phyloP scores from a whole-genome alignment of 1,284 basidiomycete genomes.

The Leccinum pachyderme region DNA sequence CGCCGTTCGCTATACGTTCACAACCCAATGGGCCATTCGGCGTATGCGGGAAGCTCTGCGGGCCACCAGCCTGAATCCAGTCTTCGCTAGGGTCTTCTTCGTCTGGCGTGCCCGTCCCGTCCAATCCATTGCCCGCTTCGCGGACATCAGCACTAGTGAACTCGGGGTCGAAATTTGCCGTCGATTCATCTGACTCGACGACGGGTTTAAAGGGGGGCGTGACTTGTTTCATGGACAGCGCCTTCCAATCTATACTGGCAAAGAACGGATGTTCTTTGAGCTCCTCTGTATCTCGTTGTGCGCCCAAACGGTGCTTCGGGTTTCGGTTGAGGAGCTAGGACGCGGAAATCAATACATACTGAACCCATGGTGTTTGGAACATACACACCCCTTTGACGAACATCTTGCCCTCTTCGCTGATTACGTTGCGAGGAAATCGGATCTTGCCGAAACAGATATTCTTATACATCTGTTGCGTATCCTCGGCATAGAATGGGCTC shows the following conservation, averaged over 20 bases:
- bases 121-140: slow-evolving; percentile 62
- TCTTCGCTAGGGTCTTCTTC: slow-evolving; percentile 75
- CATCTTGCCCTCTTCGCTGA: slow-evolving; percentile 97
- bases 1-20: slow-evolving; percentile 39
- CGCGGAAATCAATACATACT: slow-evolving; percentile 15
- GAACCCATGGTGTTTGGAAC: slow-evolving; percentile 10
- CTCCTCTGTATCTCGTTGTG: slow-evolving; percentile 87
- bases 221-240: slow-evolving; percentile 85
- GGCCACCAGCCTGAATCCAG: slow-evolving; percentile 48
- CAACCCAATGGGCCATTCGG: slow-evolving; percentile 75
- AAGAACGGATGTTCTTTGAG: slow-evolving; percentile 98
- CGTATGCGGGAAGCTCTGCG: slow-evolving; percentile 45
- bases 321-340: slow-evolving; percentile 92
- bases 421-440: slow-evolving; percentile 95
- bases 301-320: slow-evolving; percentile 94
- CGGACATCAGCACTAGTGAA: slow-evolving; percentile 88
- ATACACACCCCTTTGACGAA: slow-evolving; percentile 90
- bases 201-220: slow-evolving; percentile 98
- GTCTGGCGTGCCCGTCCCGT: slow-evolving; percentile 50
- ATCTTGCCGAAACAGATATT: slow-evolving; percentile 99
- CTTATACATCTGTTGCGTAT: slow-evolving; percentile 99
- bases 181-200: slow-evolving; percentile 97
- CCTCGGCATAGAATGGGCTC: slow-evolving; percentile 99
- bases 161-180: slow-evolving; percentile 97
- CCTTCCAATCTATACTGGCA: slow-evolving; percentile 86